Base-by-base conservation (phyloP, 805 yeast genomes). In the Ogataea paradorogensis region DNA sequence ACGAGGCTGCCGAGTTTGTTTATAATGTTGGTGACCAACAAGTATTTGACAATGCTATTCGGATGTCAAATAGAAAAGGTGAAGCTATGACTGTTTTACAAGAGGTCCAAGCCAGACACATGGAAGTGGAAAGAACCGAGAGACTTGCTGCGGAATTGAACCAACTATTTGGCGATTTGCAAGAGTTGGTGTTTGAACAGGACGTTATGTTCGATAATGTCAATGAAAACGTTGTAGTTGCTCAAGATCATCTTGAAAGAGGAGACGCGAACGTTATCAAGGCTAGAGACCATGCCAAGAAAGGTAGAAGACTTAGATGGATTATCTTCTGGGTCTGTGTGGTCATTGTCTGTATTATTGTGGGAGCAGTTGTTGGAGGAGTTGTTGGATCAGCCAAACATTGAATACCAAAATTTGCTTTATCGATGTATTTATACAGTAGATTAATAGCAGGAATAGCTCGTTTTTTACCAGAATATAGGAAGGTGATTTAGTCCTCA, bases 31-130 rank as follows among this genome's bases (percentile, higher is more conserved):
- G 84, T 50, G 84, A 88, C 38, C 89, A 84, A 61, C 98, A 91
- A 68, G 86, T 90, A 54, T 93, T 93, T 68, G 88, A 95, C 44
- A 95, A 89, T 66, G 97, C 97, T 13, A 73, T 88, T 49, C 71
- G 83, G 69, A 84, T 84, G 65, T 82, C 89, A 39, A 85, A 86
- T 60, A 82, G 95, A 67, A 78, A 89, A 59, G 95, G 95, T 53
- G 96, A 93, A 67, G 97, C 98, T 30, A 80, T 93, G 63, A 80
- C 96, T 24, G 98, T 95, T 2, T 75, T 93, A 54, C 86, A 88
- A 56, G 98, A 93, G 69, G 98, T 93, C 42, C 96, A 91, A 69
- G 81, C 85, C 36, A 82, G 99, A 69, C 98, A 93, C 70, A 82
- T 84, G 62, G 98, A 93, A 69, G 79, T 93, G 58, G 84, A 87